A percentile compares a stretch with the other conserved stretches of the same genome.
These are phyloP conservation scores for Lepidium aucheri DNA, from an alignment of 345 rosid species.

Conservation along the genomic window DNA sequence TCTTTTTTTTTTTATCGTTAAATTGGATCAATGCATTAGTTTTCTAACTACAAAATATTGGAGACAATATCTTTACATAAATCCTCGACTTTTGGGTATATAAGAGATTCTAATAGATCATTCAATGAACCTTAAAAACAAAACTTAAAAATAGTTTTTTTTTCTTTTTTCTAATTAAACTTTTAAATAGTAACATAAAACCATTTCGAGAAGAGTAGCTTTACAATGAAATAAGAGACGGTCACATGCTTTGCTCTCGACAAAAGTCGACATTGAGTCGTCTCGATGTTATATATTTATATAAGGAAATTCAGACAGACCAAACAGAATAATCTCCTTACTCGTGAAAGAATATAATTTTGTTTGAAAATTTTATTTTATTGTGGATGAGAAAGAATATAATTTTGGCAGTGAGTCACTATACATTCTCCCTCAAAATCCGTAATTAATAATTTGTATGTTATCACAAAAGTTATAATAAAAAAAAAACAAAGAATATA, in stretches of 20 bases:
- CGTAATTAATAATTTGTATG: background rate
- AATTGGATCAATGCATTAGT: background rate
- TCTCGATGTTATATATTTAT: background rate
- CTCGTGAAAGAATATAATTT: too few species aligned
- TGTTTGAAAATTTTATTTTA: too few species aligned
- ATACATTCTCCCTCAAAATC: conserved; percentile 3
- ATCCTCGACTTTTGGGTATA: background rate
- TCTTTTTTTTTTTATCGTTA: background rate
- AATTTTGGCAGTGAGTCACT: background rate
- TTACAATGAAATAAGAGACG: background rate
- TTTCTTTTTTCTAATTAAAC: background rate
- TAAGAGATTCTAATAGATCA: background rate
- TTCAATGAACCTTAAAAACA: background rate
- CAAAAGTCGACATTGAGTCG: conserved; percentile 14
- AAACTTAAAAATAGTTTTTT: background rate
- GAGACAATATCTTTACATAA: background rate
- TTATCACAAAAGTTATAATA: background rate
- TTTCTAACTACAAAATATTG: background rate
- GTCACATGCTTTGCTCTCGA: conserved; percentile 11
- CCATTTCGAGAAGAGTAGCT: background rate
- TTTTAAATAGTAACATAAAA: background rate
- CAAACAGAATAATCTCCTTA: conserved; percentile 3
- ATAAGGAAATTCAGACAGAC: background rate
- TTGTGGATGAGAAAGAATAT: too few species aligned
- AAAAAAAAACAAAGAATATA: background rate